Conservation (phyloP, 129 eudicot species). For the Flaveria sonorensis region DNA sequence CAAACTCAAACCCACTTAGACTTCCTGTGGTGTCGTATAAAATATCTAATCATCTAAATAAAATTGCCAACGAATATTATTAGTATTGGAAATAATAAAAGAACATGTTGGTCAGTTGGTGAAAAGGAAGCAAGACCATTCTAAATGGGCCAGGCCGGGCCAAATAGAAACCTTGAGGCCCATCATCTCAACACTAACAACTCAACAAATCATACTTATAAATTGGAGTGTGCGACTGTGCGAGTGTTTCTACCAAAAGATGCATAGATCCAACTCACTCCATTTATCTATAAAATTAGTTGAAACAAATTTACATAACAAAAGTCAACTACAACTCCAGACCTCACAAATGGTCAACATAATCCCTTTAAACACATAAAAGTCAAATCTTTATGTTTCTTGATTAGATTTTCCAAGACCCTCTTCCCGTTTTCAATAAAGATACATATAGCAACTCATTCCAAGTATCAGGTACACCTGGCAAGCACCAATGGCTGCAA, state of each 20-base stretch:
- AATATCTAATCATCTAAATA: too few relatives aligned
- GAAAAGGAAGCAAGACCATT: too few relatives aligned
- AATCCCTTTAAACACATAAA: slow-evolving; percentile 1
- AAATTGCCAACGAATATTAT: too few relatives aligned
- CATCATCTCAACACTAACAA: too few relatives aligned
- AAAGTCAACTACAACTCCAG: slow-evolving; percentile 21
- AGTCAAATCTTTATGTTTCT: slow-evolving; percentile 22
- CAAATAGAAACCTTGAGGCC: too few relatives aligned
- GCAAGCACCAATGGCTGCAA: slow-evolving; percentile 99
- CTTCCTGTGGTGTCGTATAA: too few relatives aligned
- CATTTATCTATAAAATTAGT: neutral
- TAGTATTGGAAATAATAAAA: too few relatives aligned
- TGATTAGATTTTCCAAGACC: slow-evolving; percentile 51
- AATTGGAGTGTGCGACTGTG: too few relatives aligned
- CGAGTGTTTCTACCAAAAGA: neutral
- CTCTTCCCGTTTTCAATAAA: slow-evolving; percentile 54
- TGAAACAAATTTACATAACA: neutral
- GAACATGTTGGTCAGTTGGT: too few relatives aligned
- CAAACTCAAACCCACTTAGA: too few relatives aligned
- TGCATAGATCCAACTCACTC: neutral
- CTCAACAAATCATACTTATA: too few relatives aligned
- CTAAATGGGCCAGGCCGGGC: too few relatives aligned
- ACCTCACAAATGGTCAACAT: slow-evolving; percentile 20
- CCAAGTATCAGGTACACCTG: slow-evolving; percentile 97
- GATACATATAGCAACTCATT: slow-evolving; percentile 86